Conservation (phyloP, 1,139 yeast genomes). For the Debaryomyces psychrophilus region DNA sequence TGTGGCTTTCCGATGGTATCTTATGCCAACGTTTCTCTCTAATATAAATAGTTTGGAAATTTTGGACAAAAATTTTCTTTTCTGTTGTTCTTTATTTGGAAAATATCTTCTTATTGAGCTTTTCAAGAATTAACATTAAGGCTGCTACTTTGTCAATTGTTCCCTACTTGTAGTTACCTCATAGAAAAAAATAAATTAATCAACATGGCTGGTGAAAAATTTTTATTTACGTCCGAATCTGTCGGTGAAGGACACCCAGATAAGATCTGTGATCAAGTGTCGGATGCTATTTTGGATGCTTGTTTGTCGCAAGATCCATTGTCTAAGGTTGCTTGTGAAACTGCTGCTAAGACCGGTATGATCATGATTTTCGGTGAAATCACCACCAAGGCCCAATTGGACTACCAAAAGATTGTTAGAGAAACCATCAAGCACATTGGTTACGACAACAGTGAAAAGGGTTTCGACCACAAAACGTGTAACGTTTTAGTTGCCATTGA, state of each 20-base stretch:
- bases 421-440: conserved; percentile 99
- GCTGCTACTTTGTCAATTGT: background rate
- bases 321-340: conserved; percentile 99
- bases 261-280: conserved; percentile 98
- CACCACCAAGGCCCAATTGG: conserved; percentile 93
- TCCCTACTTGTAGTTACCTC: conserved; percentile 1
- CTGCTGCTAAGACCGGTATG: conserved; percentile 99
- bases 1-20: conserved; percentile 6
- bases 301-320: conserved; percentile 94
- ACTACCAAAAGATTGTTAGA: conserved; percentile 96
- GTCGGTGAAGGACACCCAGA: conserved; percentile 99
- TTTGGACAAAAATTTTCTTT: conserved; percentile 8
- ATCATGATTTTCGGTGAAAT: conserved; percentile 99
- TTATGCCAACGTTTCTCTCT: conserved; percentile 8
- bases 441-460: conserved; percentile 93
- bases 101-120: conserved; percentile 5
- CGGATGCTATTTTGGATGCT: conserved; percentile 98
- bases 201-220: conserved; percentile 36
- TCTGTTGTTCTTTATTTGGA: conserved; percentile 1
- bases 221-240: conserved; percentile 92
- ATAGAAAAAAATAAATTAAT: background rate
- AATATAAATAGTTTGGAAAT: conserved; percentile 7
- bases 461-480: conserved; percentile 99
- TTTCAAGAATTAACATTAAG: conserved; percentile 4
- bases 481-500: conserved; percentile 98